Base-by-base conservation (phyloP, 306 rosid species). In the Trifolium repens region DNA sequence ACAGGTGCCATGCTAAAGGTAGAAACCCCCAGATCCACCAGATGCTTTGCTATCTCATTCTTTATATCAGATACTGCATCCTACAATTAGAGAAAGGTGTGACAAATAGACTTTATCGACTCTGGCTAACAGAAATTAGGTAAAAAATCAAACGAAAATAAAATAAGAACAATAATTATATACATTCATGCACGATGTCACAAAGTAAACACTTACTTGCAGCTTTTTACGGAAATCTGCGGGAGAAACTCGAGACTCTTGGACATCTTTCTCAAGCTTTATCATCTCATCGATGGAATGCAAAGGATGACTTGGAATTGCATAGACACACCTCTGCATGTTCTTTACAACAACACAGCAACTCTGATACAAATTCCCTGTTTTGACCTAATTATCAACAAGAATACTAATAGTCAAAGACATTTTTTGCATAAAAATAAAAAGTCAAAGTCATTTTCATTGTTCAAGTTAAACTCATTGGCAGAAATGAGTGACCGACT, bases 271-370 rank as follows among this genome's bases (percentile, higher is more conserved):
- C 84, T 86, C 91, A 15, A 92, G 92, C 73, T 69, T 79, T 77
- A 72, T 70, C 83, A 88, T 81, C 82, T 92, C 99, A 44, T 86
- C 88, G 6, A 84, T 74, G 78, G 75, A 71, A 80, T 80, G 82
- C 58, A 81, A 52, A 46, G 91, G 81, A 67, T 69, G 73, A 60
- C 74, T 78, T 70, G 97, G 99, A 83, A 94, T 79, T 40, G 99
- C 97, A 79, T 87, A 94, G 64, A 92, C 83, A 72, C 99, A 89
- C 82, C 99, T 90, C 69, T 92, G 88, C 88, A 89, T 84, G 86
- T 87, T 92, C 90, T 92, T 90, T 62, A 90, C 96, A 64, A 94
- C 90, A 70, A 84, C 89, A 78, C 96, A 91, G 85, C 99, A 94
- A 80, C 99, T 94, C 69, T 89, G 96, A 85, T 87, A 89, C 24